Base-by-base conservation (phyloP, 2,329 filamentous ascomycete species). In the Fusarium stilboides region DNA sequence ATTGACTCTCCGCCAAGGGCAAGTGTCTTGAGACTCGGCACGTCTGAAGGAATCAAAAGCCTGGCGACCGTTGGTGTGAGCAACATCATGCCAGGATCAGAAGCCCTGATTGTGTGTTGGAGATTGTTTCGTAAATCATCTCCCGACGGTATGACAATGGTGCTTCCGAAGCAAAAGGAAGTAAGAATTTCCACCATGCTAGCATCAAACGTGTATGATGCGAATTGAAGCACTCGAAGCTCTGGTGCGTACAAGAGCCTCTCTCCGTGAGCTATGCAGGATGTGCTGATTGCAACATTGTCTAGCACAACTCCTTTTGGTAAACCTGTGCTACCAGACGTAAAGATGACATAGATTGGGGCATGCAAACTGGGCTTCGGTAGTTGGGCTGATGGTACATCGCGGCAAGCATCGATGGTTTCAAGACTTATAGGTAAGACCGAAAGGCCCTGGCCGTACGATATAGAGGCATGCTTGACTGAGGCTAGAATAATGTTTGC, bases 291-390 rank as follows among this genome's bases (percentile, higher is more conserved):
- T 31, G 43, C 43, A 20, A 8, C 26, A 17, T 46, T n/a, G 17
- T 46, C n/a, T 17, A 31, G 17, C 17, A 46, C 26, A 20, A 46
- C 26, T 9, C 43, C 43, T 33, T 46, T 46, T 31, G 43, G 43
- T 14, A 31, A 14, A 6, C 86, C 86, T 0, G 86, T 88, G 39
- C 82, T 87, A 24, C 86, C 86, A 4, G 85, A 88, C 6, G 86
- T 88, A 72, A 87, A 88, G 69, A 87, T 83, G 62, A 85, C 83
- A 46, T 78, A 76, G 0, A 43, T 26, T 1, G 45, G 20, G 14
- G 44, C 42, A 2, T 26, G 20, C 5, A 47, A 44, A 28, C 26
- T 28, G 42, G 42, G 22, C 3, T n/a, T 44, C 14, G 52, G 33
- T 6, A 36, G 5, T 17, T 44, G 13, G 3, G 17, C 22, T 44